These are phyloP conservation scores for Telopea speciosissima DNA, from an alignment of 177 flowering plant genomes.

Conservation along the genomic window DNA sequence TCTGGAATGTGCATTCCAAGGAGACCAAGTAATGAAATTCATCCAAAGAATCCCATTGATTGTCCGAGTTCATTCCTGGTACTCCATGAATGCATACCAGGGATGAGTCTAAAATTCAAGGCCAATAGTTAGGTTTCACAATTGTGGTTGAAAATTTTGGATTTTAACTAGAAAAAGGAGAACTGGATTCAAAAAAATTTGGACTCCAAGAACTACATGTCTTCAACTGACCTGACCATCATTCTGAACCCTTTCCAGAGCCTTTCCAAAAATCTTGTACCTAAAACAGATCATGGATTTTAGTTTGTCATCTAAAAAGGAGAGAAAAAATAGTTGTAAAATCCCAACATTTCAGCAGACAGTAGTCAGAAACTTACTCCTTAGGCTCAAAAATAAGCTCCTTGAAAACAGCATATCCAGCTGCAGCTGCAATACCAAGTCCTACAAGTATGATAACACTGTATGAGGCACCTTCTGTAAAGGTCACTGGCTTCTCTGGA, in stretches of 20 bases:
- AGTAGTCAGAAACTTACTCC: constrained; percentile 54
- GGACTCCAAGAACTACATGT: background rate
- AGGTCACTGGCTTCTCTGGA: constrained; percentile 95
- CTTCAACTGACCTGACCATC: constrained; percentile 66
- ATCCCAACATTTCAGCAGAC: background rate
- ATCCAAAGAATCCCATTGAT: no score
- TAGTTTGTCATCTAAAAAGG: background rate
- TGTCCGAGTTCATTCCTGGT: no score
- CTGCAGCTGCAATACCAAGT: constrained; percentile 76
- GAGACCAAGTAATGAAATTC: no score
- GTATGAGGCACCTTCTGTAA: constrained; percentile 90
- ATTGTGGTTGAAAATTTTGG: no score
- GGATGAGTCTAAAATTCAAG: no score
- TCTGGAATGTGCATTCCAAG: no score
- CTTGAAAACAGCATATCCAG: constrained; percentile 80
- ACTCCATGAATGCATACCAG: no score
- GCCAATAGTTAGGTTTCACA: no score
- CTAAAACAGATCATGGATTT: constrained; percentile 27
- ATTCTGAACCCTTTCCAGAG: constrained; percentile 73
- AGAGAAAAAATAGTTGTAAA: background rate
- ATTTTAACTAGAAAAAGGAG: background rate
- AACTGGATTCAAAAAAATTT: background rate
- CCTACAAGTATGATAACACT: constrained; percentile 77
- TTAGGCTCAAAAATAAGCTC: constrained; percentile 90
- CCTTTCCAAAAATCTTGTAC: constrained; percentile 80